These are phyloP conservation scores for Talaromyces trachyspermus DNA, from an alignment of 495 filamentous ascomycete genomes.

Conservation along the genomic window DNA sequence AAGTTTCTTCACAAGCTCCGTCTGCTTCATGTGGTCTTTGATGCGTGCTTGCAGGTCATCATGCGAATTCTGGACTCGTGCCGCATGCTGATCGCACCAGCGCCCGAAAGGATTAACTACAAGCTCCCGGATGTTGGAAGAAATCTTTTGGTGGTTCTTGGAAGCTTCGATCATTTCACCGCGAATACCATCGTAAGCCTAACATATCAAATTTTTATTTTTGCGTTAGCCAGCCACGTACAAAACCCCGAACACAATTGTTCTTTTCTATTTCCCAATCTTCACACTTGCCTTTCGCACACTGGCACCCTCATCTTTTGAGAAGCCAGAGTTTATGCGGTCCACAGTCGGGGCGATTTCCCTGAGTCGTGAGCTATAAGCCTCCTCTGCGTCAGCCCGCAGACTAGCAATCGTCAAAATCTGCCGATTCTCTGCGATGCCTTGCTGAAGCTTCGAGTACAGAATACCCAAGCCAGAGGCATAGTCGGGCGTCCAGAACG, in stretches of 20 bases:
- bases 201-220: too few relatives aligned
- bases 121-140: conserved; percentile 89
- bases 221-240: too few relatives aligned
- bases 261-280: too few relatives aligned
- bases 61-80: conserved; percentile 84
- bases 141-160: conserved; percentile 88
- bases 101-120: conserved; percentile 88
- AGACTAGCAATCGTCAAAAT: conserved; percentile 82
- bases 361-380: conserved; percentile 72
- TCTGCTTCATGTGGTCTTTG: conserved; percentile 87
- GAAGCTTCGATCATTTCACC: conserved; percentile 90
- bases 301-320: conserved; percentile 91
- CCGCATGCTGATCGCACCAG: conserved; percentile 92
- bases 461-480: conserved; percentile 89
- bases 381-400: conserved; percentile 92
- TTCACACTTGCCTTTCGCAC: conserved; percentile 81
- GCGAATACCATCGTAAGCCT: conserved; percentile 95
- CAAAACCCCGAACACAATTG: too few relatives aligned
- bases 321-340: conserved; percentile 68
- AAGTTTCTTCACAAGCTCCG: conserved; percentile 81
- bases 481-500: conserved; percentile 94
- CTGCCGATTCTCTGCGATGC: conserved; percentile 90
- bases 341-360: conserved; percentile 81
- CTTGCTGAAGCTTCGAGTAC: conserved; percentile 95
- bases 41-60: conserved; percentile 85